These are phyloP conservation scores for Kregervanrija delftensis DNA, from an alignment of 805 yeast species.

Conservation along the genomic window DNA sequence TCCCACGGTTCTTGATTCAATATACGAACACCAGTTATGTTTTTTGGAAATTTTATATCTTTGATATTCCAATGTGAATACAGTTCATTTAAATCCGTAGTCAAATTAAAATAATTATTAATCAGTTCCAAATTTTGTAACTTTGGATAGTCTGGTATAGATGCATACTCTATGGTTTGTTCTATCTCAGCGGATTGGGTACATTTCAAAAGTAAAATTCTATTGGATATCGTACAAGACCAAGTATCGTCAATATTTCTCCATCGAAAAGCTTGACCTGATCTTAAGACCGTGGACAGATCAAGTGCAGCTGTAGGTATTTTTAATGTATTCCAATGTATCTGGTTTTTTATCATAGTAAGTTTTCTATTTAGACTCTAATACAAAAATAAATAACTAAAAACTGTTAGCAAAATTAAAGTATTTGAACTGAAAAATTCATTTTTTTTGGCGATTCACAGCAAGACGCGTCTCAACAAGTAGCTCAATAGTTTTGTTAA, in stretches of 20 bases:
- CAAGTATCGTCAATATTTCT: slow-evolving; percentile 54
- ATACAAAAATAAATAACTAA: no score
- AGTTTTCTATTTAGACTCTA: no score
- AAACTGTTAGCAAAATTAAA: not conserved
- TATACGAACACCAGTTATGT: slow-evolving; percentile 49
- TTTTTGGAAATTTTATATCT: slow-evolving; percentile 43
- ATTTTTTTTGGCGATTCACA: slow-evolving; percentile 12
- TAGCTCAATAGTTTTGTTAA: slow-evolving; percentile 38
- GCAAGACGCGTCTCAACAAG: slow-evolving; percentile 35
- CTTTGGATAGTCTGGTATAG: slow-evolving; percentile 24
- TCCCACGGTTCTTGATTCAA: slow-evolving; percentile 97
- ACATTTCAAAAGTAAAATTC: slow-evolving; percentile 50
- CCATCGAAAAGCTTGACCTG: slow-evolving; percentile 87
- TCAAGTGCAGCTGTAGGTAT: slow-evolving; percentile 40
- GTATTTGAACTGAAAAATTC: not conserved
- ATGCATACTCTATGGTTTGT: slow-evolving; percentile 42
- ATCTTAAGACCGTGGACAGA: slow-evolving; percentile 60
- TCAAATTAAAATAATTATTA: slow-evolving; percentile 63
- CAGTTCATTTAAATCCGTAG: slow-evolving; percentile 45
- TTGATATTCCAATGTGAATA: slow-evolving; percentile 54
- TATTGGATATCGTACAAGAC: slow-evolving; percentile 55
- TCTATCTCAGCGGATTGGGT: slow-evolving; percentile 31
- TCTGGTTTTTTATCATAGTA: no score
- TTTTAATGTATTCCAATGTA: slow-evolving; percentile 23
- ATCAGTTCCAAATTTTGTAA: slow-evolving; percentile 39